Conservation (phyloP, 805 yeast species). For the Metschnikowia noctiluminum region DNA sequence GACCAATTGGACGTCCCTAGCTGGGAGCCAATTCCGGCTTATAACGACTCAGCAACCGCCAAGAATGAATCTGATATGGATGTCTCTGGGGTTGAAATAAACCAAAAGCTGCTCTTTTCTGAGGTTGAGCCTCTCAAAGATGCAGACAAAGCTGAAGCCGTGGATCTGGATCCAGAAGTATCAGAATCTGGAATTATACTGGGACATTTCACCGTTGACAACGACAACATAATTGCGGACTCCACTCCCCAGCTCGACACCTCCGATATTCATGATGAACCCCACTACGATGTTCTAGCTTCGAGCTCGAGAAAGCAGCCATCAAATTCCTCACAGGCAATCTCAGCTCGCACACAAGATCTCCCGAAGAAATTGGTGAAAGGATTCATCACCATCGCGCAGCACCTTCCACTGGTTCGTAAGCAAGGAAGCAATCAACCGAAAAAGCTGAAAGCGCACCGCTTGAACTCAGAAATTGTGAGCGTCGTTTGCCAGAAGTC, state of each 20-base stretch:
- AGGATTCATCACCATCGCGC: constrained; percentile 15
- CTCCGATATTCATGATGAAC: background rate
- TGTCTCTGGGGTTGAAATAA: background rate
- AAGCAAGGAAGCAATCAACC: constrained; percentile 1
- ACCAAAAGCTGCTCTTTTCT: background rate
- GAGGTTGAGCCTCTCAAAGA: background rate
- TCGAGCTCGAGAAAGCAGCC: background rate
- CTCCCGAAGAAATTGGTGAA: constrained; percentile 6
- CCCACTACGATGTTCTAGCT: background rate
- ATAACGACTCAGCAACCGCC: constrained; percentile 1
- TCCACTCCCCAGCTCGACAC: background rate
- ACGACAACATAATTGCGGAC: constrained; percentile 9
- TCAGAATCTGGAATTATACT: constrained; percentile 10
- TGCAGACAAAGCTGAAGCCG: background rate
- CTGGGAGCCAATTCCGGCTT: constrained; percentile 13
- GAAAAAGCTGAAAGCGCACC: constrained; percentile 1
- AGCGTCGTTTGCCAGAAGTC: constrained; percentile 27
- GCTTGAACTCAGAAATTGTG: constrained; percentile 14
- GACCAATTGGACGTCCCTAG: constrained; percentile 14
- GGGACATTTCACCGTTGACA: constrained; percentile 17
- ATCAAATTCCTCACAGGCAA: background rate
- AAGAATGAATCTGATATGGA: background rate
- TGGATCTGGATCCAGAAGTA: constrained; percentile 6
- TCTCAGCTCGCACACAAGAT: background rate
- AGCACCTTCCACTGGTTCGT: constrained; percentile 6